Evolutionary conservation across 768 basidiomycete species (phyloP).

Genomic region (Leccinum variicolor): DNA sequence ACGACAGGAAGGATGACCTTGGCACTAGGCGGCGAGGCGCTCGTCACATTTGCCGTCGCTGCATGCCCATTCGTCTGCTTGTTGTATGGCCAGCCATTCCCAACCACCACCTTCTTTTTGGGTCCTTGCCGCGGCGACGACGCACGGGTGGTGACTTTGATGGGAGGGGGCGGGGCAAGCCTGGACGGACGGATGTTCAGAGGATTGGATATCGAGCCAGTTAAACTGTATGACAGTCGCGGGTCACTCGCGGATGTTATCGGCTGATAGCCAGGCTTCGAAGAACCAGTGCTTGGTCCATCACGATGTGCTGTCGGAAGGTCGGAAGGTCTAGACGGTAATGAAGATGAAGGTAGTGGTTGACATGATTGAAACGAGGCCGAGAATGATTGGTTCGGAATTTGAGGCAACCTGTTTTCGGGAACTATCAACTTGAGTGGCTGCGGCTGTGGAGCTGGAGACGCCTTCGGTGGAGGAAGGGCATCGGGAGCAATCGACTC

Average conservation of each 20-base stretch:
- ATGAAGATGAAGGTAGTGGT: constrained; percentile 9
- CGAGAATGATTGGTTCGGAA: constrained; percentile 8
- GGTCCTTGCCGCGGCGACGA: constrained; percentile 13
- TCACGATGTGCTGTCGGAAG: constrained; percentile 7
- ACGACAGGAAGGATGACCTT: constrained; percentile 13
- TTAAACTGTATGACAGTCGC: constrained; percentile 37
- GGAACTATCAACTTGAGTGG: constrained; percentile 9
- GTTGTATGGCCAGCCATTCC: constrained; percentile 46
- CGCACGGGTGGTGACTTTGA: constrained; percentile 7
- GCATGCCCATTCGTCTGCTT: constrained; percentile 26
- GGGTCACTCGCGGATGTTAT: constrained; percentile 28
- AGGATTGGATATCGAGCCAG: constrained; percentile 48
- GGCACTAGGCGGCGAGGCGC: constrained; percentile 13
- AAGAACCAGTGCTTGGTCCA: constrained; percentile 13
- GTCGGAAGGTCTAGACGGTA: constrained; percentile 19
- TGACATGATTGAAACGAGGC: constrained; percentile 11
- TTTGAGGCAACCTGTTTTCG: constrained; percentile 9
- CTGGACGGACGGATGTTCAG: constrained; percentile 51
- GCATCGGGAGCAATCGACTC: constrained; percentile 13
- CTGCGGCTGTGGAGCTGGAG: constrained; percentile 6
- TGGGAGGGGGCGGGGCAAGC: constrained; percentile 10
- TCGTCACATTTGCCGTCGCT: constrained; percentile 1
- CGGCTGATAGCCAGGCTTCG: constrained; percentile 25
- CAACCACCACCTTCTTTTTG: constrained; percentile 37
- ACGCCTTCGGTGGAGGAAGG: constrained; percentile 11